phyloP scores from a whole-genome alignment of 2,329 filamentous ascomycete genomes.

The Colletotrichum chlorophyti region DNA sequence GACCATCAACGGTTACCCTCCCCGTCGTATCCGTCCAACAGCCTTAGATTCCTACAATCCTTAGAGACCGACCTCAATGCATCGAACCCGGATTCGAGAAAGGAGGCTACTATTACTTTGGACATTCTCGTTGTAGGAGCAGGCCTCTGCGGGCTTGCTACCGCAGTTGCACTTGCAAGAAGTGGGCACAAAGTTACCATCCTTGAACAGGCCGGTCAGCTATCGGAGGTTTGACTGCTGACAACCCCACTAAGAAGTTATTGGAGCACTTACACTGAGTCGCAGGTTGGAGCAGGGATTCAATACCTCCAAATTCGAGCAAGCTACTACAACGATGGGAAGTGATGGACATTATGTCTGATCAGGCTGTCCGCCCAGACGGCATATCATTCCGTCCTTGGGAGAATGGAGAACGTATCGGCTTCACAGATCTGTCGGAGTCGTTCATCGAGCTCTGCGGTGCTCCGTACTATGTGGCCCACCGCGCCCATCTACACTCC shows the following conservation, averaged over 20 bases:
- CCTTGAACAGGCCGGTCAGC: conserved; percentile 19
- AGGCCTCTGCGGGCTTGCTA: conserved; percentile 26
- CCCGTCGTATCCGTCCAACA: conserved; percentile 23
- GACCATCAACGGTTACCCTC: background rate
- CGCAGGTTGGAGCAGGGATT: conserved; percentile 30
- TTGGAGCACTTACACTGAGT: background rate
- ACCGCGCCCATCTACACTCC: conserved; percentile 43
- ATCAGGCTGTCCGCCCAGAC: conserved; percentile 30
- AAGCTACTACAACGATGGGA: conserved; percentile 31
- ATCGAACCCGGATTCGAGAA: too few relatives aligned
- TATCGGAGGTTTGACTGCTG: background rate
- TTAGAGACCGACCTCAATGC: background rate
- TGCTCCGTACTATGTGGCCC: conserved; percentile 42
- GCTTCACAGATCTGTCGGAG: conserved; percentile 28
- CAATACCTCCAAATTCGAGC: conserved; percentile 31
- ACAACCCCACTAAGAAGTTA: background rate
- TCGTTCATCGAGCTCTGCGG: conserved; percentile 35
- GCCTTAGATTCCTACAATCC: conserved; percentile 17
- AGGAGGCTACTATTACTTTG: background rate
- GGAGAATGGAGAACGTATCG: conserved; percentile 34
- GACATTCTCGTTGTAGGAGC: conserved; percentile 27
- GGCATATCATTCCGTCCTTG: conserved; percentile 34
- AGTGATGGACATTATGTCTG: conserved; percentile 32
- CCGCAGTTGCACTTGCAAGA: conserved; percentile 20
- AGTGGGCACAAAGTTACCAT: conserved; percentile 27